A percentile compares a stretch with the other conserved stretches of the same genome.
These are phyloP conservation scores for Neobulgaria alba DNA, from an alignment of 2,329 filamentous ascomycete species.

Conservation along the genomic window DNA sequence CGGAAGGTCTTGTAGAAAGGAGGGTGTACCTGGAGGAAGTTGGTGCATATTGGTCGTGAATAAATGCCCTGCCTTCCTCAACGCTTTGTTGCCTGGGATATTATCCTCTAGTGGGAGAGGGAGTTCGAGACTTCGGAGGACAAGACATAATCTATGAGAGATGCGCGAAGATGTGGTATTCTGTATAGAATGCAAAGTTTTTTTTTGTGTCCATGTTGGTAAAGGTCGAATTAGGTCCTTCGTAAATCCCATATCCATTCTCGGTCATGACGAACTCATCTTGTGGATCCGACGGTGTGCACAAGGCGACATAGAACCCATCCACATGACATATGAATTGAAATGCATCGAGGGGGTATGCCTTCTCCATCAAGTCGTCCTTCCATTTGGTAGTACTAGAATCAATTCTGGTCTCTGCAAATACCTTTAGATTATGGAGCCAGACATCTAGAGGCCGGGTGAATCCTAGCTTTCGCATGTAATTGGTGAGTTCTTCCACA, in stretches of 20 bases:
- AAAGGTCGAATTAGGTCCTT: slow-evolving; percentile 14
- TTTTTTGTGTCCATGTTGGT: slow-evolving; percentile 1
- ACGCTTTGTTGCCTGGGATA: neutral
- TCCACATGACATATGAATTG: slow-evolving; percentile 25
- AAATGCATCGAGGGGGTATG: slow-evolving; percentile 26
- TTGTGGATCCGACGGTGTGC: slow-evolving; percentile 15
- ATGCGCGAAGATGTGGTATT: slow-evolving; percentile 9
- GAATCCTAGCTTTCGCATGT: slow-evolving; percentile 27
- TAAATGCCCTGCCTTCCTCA: no score
- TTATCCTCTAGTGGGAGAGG: slow-evolving; percentile 19
- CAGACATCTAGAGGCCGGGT: slow-evolving; percentile 28
- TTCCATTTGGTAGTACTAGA: slow-evolving; percentile 18
- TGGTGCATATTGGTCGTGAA: no score
- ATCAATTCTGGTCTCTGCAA: slow-evolving; percentile 28
- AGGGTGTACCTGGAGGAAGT: no score
- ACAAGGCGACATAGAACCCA: slow-evolving; percentile 24
- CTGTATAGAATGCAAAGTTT: slow-evolving; percentile 1
- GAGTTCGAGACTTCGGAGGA: slow-evolving; percentile 18
- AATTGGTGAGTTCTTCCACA: slow-evolving; percentile 19
- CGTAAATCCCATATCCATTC: slow-evolving; percentile 26
- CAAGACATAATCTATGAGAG: slow-evolving; percentile 20
- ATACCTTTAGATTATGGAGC: slow-evolving; percentile 27
- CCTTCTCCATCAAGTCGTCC: slow-evolving; percentile 14
- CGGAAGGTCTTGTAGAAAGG: slow-evolving; percentile 11
- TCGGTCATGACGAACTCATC: slow-evolving; percentile 30